A percentile compares a stretch with the other conserved stretches of the same genome.
Evolutionary conservation across 2,329 filamentous ascomycete genomes (phyloP).

Genomic region (Diaporthe ampelina): DNA sequence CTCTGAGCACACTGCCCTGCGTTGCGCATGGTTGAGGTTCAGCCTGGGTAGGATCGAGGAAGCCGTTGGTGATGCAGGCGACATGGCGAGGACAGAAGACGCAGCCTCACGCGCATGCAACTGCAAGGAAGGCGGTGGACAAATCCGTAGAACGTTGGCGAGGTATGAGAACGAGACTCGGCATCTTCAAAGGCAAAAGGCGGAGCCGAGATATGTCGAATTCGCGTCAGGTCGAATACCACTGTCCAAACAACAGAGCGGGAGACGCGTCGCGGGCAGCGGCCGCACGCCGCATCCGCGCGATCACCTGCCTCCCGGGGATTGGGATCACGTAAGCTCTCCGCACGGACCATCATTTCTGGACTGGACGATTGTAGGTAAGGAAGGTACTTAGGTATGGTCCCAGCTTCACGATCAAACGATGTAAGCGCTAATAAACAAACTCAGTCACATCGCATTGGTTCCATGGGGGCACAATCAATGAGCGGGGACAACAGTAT

Average conservation of each 20-base stretch:
- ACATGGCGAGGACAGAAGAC: conserved; percentile 33
- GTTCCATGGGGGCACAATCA: not conserved
- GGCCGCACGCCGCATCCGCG: conserved; percentile 13
- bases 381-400: not conserved
- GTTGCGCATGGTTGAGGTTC: conserved; percentile 71
- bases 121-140: not conserved
- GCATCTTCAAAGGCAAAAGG: too few relatives aligned
- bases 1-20: conserved; percentile 67
- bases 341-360: not conserved
- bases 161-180: not conserved
- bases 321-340: not conserved
- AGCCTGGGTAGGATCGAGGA: conserved; percentile 61
- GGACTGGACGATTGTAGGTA: too few relatives aligned
- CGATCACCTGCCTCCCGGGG: not conserved
- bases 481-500: not conserved
- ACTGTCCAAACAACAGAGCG: not conserved
- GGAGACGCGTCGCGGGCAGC: conserved; percentile 17
- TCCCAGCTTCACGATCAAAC: not conserved
- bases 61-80: conserved; percentile 41
- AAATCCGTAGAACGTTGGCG: too few relatives aligned
- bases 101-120: conserved; percentile 1
- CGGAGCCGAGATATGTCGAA: not conserved
- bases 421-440: conserved; percentile 31
- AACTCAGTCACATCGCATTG: conserved; percentile 21
- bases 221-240: not conserved